Conservation (phyloP, 225 moss, liverwort and hornwort genomes). For the Straminergon stramineum region DNA sequence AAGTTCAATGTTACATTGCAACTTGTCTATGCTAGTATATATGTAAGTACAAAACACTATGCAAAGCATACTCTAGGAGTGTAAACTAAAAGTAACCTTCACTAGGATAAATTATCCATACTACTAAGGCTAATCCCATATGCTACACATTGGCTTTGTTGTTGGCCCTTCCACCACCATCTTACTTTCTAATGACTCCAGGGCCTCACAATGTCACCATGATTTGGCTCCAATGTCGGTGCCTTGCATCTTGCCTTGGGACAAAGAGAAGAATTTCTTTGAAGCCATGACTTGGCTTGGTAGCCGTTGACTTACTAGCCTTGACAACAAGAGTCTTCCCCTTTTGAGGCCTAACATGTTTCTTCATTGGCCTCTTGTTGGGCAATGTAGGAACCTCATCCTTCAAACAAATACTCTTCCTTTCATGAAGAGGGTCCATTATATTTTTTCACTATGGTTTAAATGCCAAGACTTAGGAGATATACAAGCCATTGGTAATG, state of each 20-base stretch:
- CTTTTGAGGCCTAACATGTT: background rate
- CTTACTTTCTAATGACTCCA: rapidly evolving
- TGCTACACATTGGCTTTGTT: too few relatives aligned
- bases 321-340: background rate
- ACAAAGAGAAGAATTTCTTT: background rate
- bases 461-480: background rate
- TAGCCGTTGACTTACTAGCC: background rate
- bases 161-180: background rate
- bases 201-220: rapidly evolving
- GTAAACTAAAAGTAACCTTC: too few relatives aligned
- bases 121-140: too few relatives aligned
- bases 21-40: too few relatives aligned
- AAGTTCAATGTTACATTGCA: too few relatives aligned
- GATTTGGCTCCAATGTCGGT: background rate
- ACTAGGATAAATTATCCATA: too few relatives aligned
- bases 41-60: too few relatives aligned
- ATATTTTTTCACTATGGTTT: background rate
- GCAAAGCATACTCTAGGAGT: too few relatives aligned
- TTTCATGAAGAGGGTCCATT: background rate
- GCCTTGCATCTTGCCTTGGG: background rate
- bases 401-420: background rate
- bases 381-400: background rate
- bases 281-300: background rate
- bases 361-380: background rate
- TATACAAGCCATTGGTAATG: background rate